Evolutionary conservation across 2,329 filamentous ascomycete species (phyloP).

Genomic region (Orbilia brochopaga): DNA sequence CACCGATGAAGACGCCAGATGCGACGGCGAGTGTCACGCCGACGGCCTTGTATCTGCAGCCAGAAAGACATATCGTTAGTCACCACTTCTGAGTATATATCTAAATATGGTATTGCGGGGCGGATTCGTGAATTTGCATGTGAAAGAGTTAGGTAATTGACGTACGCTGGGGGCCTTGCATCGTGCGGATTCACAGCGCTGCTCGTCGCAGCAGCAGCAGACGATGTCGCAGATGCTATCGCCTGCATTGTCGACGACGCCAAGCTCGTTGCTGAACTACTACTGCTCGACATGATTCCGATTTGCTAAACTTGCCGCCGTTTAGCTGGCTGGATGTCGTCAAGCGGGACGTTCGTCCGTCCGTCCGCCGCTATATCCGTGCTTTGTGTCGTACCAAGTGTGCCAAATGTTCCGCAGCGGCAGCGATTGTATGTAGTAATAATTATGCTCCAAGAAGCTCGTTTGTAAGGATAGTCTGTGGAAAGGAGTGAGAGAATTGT

Average conservation of each 20-base stretch:
- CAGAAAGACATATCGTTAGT: background rate
- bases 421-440: too few relatives aligned
- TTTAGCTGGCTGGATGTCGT: too few relatives aligned
- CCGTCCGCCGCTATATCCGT: too few relatives aligned
- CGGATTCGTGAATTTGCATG: background rate
- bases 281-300: too few relatives aligned
- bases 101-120: too few relatives aligned
- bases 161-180: slow-evolving; percentile 36
- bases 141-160: background rate
- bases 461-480: too few relatives aligned
- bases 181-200: background rate
- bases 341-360: too few relatives aligned
- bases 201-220: slow-evolving; percentile 33
- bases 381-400: too few relatives aligned
- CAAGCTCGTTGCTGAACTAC: slow-evolving; percentile 20
- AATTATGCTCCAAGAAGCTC: too few relatives aligned
- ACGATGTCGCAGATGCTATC: slow-evolving; percentile 24
- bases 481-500: too few relatives aligned
- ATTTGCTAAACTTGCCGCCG: slow-evolving; percentile 4
- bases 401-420: too few relatives aligned
- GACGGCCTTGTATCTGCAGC: slow-evolving; percentile 73
- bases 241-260: slow-evolving; percentile 19
- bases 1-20: slow-evolving; percentile 90
- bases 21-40: slow-evolving; percentile 84
- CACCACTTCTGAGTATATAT: background rate